Evolutionary conservation across 495 filamentous ascomycete genomes (phyloP), one percentile per base, ranked within the genome.

Genomic region (Neurospora sublineolata): DNA sequence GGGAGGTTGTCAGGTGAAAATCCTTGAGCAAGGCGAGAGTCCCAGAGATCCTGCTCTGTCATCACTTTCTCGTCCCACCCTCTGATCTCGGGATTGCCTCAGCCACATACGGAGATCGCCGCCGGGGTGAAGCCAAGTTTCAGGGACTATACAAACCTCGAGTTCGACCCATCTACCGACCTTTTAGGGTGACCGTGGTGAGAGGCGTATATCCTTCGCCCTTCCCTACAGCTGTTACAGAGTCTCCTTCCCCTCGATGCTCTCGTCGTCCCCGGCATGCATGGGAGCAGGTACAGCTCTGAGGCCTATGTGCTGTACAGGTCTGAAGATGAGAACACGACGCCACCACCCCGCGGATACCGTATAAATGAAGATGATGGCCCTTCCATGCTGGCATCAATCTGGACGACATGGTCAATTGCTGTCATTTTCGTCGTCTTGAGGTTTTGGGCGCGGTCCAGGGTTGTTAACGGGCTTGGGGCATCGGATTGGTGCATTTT

Each of bases 401-500:
- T 68, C 3, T 75, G 69, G 12, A 38, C 27, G 4, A 73, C 72
- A 2, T 77, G 74, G 73, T 12, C 44, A 1, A 72, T 79, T 41
- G 76, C 76, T 7, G 16, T 71, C n/a, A 37, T 76, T 14, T 79
- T 74, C 41, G 76, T 79, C 4, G 27, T 37, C 5, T 8, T 76
- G 67, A 42, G 77, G 20, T 69, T 77, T 37, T 79, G 68, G 37
- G 77, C 77, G 11, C 74, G 77, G 10, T 52, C 58, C 38, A 72
- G 60, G 58, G 73, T 78, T 42, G 72, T 76, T 1, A 72, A 69
- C 10, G 39, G 37, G 12, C 67, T 79, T 18, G 73, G 75, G 18
- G 5, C 42, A 3, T 23, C 73, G 14, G 77, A 79, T 38, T 78
- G 70, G 70, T 72, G 72, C 37, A 74, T 78, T 27, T 37, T 67